Conservation (phyloP, 2,329 filamentous ascomycete species). For the Juglanconis sp. region DNA sequence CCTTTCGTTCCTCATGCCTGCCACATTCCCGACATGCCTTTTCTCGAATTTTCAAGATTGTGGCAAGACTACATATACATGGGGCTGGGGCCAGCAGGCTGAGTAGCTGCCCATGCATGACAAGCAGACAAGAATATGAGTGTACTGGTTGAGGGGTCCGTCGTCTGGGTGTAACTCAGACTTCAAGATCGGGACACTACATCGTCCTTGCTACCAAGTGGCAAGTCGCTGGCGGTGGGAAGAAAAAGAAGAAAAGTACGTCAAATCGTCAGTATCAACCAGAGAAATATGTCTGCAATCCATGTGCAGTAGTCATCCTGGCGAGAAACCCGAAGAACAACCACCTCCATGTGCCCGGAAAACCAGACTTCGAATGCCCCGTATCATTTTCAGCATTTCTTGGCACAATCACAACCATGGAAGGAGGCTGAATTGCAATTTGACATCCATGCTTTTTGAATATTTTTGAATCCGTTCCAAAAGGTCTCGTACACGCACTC, state of each 20-base stretch:
- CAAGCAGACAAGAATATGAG: too few species aligned
- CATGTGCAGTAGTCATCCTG: constrained; percentile 25
- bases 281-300: constrained; percentile 32
- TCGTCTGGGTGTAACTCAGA: too few species aligned
- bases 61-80: too few species aligned
- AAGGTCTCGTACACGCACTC: not conserved
- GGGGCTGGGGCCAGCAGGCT: too few species aligned
- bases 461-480: not conserved
- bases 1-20: too few species aligned
- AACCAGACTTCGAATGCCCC: constrained; percentile 25
- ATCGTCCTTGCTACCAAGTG: too few species aligned
- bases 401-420: constrained; percentile 93
- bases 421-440: constrained; percentile 87
- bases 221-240: not conserved
- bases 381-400: constrained; percentile 88
- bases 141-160: too few species aligned
- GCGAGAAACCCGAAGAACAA: constrained; percentile 13
- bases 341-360: constrained; percentile 17
- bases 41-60: too few species aligned
- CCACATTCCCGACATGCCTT: too few species aligned
- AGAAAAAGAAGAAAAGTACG: not conserved
- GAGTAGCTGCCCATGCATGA: too few species aligned
- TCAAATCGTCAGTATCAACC: not conserved
- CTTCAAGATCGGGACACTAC: too few species aligned
- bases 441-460: constrained; percentile 87